Base-by-base conservation (phyloP, 148 eudicot species). In the Vaccinium macrocarpon region DNA sequence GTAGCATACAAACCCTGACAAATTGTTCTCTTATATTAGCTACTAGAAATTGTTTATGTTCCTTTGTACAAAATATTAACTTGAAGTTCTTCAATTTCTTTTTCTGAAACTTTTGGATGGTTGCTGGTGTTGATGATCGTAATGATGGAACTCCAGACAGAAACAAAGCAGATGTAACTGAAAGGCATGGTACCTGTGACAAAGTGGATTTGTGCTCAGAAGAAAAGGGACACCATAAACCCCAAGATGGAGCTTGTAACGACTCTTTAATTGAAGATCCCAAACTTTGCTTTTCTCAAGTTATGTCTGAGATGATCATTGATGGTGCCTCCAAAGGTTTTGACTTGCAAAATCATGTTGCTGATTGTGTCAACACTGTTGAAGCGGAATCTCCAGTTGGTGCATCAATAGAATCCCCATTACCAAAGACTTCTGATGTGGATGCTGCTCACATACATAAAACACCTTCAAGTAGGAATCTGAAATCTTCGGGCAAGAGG, bases 31-130 rank as follows among this genome's bases (percentile, higher is more conserved):
- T 15, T 66, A 32, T 50, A 21, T 35, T 35, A 83, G 25, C 52
- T 57, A 2, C 70, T 75, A 18, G 7, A 23, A 23, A 82, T 1
- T 84, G 35, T 38, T 55, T 48, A 16, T 70, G 51, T 16, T 61
- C 32, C 52, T 35, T 21, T 51, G 52, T 9, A 29, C 42, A 46
- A 59, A 25, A 8, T 49, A 21, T 29, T 68, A 8, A 77, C 46
- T 11, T 19, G 29, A 18, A 48, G 7, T 71, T 61, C 76, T 56
- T 27, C 9, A 8, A 23, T 84, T 27, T n/a, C 16, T 23, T 32
- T 53, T 68, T 27, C 64, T 85, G 68, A 21, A 85, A 42, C 74
- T 16, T 71, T 81, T 82, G 66, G 73, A 21, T 61, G 49, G 29
- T 32, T 78, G 57, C 86, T 52, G 82, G 35, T 62, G 53, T 42